A percentile compares a stretch with the other conserved stretches of the same genome.
phyloP scores from a whole-genome alignment of 345 rosid genomes.

The Zanthoxylum bungeanum region DNA sequence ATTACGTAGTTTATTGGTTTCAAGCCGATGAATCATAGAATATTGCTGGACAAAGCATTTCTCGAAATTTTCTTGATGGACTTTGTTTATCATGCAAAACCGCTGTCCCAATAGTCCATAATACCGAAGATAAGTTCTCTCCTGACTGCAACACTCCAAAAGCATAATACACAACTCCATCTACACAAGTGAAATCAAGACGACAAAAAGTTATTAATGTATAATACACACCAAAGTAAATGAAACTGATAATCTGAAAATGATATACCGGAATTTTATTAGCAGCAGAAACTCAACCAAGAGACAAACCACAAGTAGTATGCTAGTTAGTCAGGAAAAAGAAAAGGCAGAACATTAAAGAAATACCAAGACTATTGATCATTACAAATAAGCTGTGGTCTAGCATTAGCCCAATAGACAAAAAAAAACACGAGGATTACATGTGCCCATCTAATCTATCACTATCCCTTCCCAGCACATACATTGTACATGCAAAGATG shows the following conservation, averaged over 20 bases:
- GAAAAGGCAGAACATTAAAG: background rate
- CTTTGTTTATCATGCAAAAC: conserved; percentile 92
- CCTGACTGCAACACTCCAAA: conserved; percentile 92
- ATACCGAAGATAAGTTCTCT: conserved; percentile 90
- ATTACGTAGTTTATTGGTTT: conserved; percentile 83
- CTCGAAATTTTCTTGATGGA: conserved; percentile 87
- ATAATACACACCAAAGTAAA: background rate
- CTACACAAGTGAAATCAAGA: conserved; percentile 40
- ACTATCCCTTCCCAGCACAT: background rate
- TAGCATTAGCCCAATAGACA: background rate
- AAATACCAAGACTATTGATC: background rate
- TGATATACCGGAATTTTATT: background rate
- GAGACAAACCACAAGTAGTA: background rate
- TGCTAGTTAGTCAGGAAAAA: background rate
- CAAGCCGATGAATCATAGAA: conserved; percentile 93
- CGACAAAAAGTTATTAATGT: background rate
- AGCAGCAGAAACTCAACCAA: background rate
- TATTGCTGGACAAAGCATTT: conserved; percentile 89
- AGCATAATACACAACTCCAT: conserved; percentile 96
- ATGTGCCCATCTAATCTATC: background rate
- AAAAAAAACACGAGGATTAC: too few relatives aligned
- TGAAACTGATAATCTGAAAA: background rate
- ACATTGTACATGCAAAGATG: background rate
- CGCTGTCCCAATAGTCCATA: conserved; percentile 91
- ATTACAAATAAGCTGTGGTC: background rate